Percentiles rank a stretch among this genome's conserved stretches.
Evolutionary conservation across 83 land plant species (phyloP).

Genomic region (Picea abies): DNA sequence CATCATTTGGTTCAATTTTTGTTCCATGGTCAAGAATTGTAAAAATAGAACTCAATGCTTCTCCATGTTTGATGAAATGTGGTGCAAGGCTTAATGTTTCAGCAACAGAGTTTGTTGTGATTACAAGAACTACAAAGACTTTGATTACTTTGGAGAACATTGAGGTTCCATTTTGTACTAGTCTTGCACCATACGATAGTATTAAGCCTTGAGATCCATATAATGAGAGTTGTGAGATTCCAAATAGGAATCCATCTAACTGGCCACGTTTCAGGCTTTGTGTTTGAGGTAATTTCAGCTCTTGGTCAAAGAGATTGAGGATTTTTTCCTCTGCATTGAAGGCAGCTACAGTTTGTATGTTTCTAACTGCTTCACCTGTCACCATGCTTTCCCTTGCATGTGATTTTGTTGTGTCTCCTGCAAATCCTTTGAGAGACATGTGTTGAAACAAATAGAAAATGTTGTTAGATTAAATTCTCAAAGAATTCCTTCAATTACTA

Average conservation of each 20-base stretch:
- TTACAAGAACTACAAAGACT: conserved; percentile 74
- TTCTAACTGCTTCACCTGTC: conserved; percentile 86
- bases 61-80: conserved; percentile 69
- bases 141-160: conserved; percentile 72
- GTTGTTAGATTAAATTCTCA: not conserved
- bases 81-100: conserved; percentile 85
- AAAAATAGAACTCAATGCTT: conserved; percentile 72
- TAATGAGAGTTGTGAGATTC: conserved; percentile 70
- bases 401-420: conserved; percentile 80
- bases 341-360: conserved; percentile 77
- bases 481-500: not conserved
- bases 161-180: conserved; percentile 56
- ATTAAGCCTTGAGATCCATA: conserved; percentile 72
- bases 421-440: conserved; percentile 78
- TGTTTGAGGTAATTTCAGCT: conserved; percentile 51
- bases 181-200: conserved; percentile 78
- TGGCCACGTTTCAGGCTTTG: conserved; percentile 71
- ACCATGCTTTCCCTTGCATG: conserved; percentile 83
- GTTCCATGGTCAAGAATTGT: conserved; percentile 65
- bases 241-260: conserved; percentile 63
- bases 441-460: conserved; percentile 36
- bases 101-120: conserved; percentile 76
- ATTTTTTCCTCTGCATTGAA: conserved; percentile 81
- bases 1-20: conserved; percentile 71
- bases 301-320: conserved; percentile 55